These are phyloP conservation scores for Microbotryomycetes sp. DNA, from an alignment of 1,284 basidiomycete species.

Conservation along the genomic window DNA sequence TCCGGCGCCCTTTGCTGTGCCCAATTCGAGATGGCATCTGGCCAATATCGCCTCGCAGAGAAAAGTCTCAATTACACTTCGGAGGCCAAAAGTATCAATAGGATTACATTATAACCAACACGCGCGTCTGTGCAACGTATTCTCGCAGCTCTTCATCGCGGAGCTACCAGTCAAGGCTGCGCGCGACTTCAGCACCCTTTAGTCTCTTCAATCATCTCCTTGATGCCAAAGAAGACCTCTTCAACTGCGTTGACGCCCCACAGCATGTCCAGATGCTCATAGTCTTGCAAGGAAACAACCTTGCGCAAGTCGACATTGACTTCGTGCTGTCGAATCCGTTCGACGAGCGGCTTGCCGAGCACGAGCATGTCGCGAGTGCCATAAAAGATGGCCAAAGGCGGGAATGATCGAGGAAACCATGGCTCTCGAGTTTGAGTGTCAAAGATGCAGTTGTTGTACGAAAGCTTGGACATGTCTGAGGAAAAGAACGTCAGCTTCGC, in stretches of 20 bases:
- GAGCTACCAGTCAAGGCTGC: no score
- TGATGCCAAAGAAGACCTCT: slow-evolving; percentile 18
- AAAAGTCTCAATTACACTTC: no score
- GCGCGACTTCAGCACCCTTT: slow-evolving; percentile 7
- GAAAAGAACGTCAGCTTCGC: not conserved
- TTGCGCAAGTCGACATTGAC: slow-evolving; percentile 48
- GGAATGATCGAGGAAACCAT: slow-evolving; percentile 52
- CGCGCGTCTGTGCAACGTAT: no score
- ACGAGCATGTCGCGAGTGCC: slow-evolving; percentile 47
- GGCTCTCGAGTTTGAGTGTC: slow-evolving; percentile 45
- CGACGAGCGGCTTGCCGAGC: slow-evolving; percentile 46
- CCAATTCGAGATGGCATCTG: no score
- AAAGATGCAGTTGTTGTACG: slow-evolving; percentile 50
- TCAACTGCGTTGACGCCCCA: slow-evolving; percentile 17
- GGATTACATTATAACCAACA: no score
- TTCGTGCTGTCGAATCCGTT: slow-evolving; percentile 46
- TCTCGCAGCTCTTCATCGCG: no score
- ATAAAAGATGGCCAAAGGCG: slow-evolving; percentile 50
- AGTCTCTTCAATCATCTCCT: slow-evolving; percentile 19
- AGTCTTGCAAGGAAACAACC: slow-evolving; percentile 36
- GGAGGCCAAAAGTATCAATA: no score
- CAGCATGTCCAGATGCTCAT: slow-evolving; percentile 44
- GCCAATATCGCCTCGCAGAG: no score
- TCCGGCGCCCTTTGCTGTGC: no score
- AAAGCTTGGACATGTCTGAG: slow-evolving; percentile 50